Base-by-base conservation (phyloP, 2,329 filamentous ascomycete species). In the Fusarium tupiense region DNA sequence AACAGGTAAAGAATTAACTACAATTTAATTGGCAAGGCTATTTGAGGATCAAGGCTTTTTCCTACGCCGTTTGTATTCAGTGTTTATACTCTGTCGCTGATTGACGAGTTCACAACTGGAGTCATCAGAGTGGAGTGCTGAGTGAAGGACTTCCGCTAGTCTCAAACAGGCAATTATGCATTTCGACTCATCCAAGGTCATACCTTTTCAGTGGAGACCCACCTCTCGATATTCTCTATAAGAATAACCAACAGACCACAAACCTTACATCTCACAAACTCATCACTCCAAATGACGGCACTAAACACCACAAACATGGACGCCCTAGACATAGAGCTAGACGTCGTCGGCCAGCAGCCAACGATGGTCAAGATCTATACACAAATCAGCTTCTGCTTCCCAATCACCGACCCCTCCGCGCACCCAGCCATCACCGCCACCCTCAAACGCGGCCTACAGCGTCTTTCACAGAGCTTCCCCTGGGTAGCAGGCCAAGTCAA, bases 401-500 rank as follows among this genome's bases (percentile, higher is more conserved):
- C 79, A 0, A 22, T 84, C 14, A 9, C 74, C 3, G 73, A 79
- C 38, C n/a, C 76, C 4, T 71, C 69, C 24, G 63, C 49, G 5
- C 76, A 78, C 29, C 68, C 73, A 14, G 31, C 64, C 33, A 78
- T 85, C 50, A 63, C 82, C 52, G 44, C 66, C 3, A 82, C 73
- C 2, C 56, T 88, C 8, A 73, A 73, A 1, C 64, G 53, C 0
- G 86, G 85, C 31, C 81, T 88, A 0, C 71, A 79, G 35, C 79
- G 80, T 6, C 80, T 89, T 0, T 71, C 82, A 0, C 56, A 73
- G 1, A 77, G 44, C 41, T 87, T 89, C 49, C 86, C 85, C 2
- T 89, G 85, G 85, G 67, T 85, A 2, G 83, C 86, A 8, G 87
- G 87, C 6, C 81, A 85, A 37, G 82, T 86, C 1, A 60, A 73